These are phyloP conservation scores for Kwoniella bestiolae DNA, from an alignment of 768 basidiomycete genomes.

Conservation along the genomic window DNA sequence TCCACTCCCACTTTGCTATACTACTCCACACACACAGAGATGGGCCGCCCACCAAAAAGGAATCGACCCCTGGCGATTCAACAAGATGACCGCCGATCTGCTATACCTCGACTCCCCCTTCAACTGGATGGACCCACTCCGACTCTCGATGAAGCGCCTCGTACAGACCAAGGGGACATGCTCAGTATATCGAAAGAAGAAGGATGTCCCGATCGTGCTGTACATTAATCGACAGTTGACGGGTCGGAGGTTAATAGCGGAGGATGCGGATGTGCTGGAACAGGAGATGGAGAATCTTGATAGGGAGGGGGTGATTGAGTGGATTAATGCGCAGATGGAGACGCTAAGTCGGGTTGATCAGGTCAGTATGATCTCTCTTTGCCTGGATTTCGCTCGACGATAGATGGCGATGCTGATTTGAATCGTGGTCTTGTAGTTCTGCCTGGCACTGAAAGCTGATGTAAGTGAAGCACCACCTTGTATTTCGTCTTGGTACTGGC, in stretches of 20 bases:
- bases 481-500: neutral
- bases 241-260: slow-evolving; percentile 26
- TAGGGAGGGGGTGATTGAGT: slow-evolving; percentile 35
- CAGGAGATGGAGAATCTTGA: slow-evolving; percentile 29
- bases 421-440: slow-evolving; percentile 22
- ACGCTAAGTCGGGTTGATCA: slow-evolving; percentile 27
- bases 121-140: slow-evolving; percentile 44
- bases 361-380: slow-evolving; percentile 21
- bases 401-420: neutral
- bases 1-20: neutral
- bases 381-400: neutral
- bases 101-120: slow-evolving; percentile 21
- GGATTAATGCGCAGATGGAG: slow-evolving; percentile 40
- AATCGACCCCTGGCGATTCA: slow-evolving; percentile 31
- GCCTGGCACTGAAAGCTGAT: slow-evolving; percentile 35
- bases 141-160: slow-evolving; percentile 24
- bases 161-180: slow-evolving; percentile 27
- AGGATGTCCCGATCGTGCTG: slow-evolving; percentile 38
- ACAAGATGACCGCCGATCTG: slow-evolving; percentile 46
- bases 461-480: slow-evolving; percentile 16
- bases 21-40: too few species aligned
- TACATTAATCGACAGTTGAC: slow-evolving; percentile 47
- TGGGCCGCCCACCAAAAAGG: slow-evolving; percentile 37
- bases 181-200: slow-evolving; percentile 24
- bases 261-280: slow-evolving; percentile 28